A percentile compares a stretch with the other conserved stretches of the same genome.
These are phyloP conservation scores for Nakazawaea ambrosiae DNA, from an alignment of 805 yeast genomes.

Conservation along the genomic window DNA sequence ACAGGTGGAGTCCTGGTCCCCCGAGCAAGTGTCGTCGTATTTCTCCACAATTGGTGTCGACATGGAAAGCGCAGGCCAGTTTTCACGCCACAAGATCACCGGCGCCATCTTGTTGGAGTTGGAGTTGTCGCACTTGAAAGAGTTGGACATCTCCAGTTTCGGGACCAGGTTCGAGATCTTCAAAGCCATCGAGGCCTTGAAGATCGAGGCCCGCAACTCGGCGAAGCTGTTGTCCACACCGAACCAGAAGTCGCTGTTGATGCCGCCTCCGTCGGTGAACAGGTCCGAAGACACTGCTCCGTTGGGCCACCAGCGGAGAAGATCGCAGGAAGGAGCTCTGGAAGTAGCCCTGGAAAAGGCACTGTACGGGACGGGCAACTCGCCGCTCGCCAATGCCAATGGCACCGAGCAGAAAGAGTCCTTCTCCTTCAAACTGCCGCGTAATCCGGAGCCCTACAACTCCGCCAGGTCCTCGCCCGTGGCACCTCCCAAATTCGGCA, in stretches of 20 bases:
- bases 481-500: too few species aligned
- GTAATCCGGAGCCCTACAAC: too few species aligned
- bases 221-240: background rate
- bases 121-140: conserved; percentile 82
- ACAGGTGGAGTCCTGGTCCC: conserved; percentile 64
- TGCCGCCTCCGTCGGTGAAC: conserved; percentile 33
- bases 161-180: conserved; percentile 92
- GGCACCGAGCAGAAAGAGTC: too few species aligned
- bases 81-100: conserved; percentile 80
- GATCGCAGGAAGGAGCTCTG: conserved; percentile 22
- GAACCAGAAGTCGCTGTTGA: conserved; percentile 18
- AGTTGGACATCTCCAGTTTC: conserved; percentile 83
- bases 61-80: conserved; percentile 64
- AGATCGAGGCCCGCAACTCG: conserved; percentile 20
- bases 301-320: background rate
- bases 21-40: conserved; percentile 77
- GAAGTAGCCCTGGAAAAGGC: conserved; percentile 67
- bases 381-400: too few species aligned
- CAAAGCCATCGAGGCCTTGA: conserved; percentile 76
- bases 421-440: too few species aligned
- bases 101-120: conserved; percentile 82
- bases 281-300: conserved; percentile 7
- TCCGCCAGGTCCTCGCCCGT: too few species aligned
- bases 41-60: conserved; percentile 73
- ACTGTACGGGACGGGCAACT: too few species aligned